Base-by-base conservation (phyloP, 257 asterid species). In the Anisodus acutangulus region DNA sequence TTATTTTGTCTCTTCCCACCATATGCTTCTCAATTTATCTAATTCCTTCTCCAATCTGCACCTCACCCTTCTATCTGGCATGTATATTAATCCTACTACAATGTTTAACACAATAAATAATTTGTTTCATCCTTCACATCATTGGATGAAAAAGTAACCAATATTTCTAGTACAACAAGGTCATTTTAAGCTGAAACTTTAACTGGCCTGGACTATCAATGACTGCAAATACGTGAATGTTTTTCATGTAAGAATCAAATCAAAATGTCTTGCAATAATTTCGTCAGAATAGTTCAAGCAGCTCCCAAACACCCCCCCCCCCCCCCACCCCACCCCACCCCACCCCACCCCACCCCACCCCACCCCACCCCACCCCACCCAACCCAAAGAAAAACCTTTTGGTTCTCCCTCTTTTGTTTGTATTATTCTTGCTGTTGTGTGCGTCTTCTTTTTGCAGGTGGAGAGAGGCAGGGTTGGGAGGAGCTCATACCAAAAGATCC, bases 121-220 rank as follows among this genome's bases (percentile, higher is more conserved):
- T 16, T 16, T 16, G 78, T 41, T 69, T 69, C 31, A 69, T 69
- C 78, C 31, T 69, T 41, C 78, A 69, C 78, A 69, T 8, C 51
- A 69, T 8, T 16, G 15, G 31, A 69, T 8, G 53, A 41, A 69
- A 69, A 69, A 10, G 31, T 8, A 39, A 69, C 78, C 4, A 69
- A 39, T 68, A 39, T 68, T 69, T 17, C 41, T 69, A 41, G 78
- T 39, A 69, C 54, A 39, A 16, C 31, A 69, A 39, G 8, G 15
- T 69, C 54, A 39, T 17, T 6, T 69, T 16, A 69, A 41, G 78
- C 13, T 41, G 78, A 69, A 69, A 51, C 78, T 69, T 41, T 15
- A 41, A 69, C 53, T 5, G 8, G 54, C 78, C 31, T 41, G 8
- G 78, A 8, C 78, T 69, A 39, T 69, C 78, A 69, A 69, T 8